Conservation (phyloP, 2,329 filamentous ascomycete genomes). For the Exserohilum turcica region DNA sequence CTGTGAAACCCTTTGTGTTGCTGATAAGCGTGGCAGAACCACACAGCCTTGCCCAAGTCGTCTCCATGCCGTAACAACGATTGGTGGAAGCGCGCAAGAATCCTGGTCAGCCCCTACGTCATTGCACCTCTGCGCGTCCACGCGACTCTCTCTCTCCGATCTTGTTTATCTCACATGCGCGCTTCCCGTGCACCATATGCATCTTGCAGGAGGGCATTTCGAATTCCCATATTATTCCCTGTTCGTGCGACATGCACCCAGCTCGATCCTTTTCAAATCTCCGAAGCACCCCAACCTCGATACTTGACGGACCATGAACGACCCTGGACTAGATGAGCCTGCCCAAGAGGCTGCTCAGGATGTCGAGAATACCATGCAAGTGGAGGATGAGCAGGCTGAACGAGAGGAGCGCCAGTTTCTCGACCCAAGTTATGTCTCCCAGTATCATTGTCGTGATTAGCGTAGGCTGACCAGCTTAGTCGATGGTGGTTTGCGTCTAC, state of each 20-base stretch:
- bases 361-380: constrained; percentile 47
- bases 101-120: constrained; percentile 5
- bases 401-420: constrained; percentile 51
- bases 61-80: background rate
- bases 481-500: constrained; percentile 68
- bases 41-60: too few species aligned
- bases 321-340: constrained; percentile 59
- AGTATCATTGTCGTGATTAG: background rate
- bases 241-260: background rate
- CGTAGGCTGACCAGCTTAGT: constrained; percentile 33
- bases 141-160: constrained; percentile 7
- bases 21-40: too few species aligned
- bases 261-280: background rate
- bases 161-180: constrained; percentile 13
- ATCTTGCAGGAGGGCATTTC: background rate
- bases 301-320: constrained; percentile 40
- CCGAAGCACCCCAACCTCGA: background rate
- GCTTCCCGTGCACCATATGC: constrained; percentile 4
- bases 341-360: constrained; percentile 55
- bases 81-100: too few species aligned
- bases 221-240: background rate
- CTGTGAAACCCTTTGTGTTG: too few species aligned
- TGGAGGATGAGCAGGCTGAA: constrained; percentile 42
- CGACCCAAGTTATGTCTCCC: constrained; percentile 48
- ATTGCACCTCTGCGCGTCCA: constrained; percentile 8